Conservation (phyloP, 768 basidiomycete genomes). For the Saitozyma sp. region DNA sequence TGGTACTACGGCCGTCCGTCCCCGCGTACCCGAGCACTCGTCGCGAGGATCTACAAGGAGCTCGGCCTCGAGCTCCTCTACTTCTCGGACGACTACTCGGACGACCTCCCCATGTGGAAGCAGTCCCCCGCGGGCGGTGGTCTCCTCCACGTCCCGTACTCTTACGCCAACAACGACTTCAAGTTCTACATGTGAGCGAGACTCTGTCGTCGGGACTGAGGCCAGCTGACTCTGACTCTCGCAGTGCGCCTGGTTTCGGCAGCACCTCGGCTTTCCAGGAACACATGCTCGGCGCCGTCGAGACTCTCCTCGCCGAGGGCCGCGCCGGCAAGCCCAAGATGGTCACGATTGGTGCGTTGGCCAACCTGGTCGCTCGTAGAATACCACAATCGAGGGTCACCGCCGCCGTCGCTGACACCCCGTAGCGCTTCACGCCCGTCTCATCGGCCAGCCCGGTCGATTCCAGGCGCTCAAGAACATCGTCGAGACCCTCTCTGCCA, state of each 20-base stretch:
- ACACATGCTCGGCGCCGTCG: conserved; percentile 8
- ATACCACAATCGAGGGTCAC: too few relatives aligned
- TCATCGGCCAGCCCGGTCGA: conserved; percentile 16
- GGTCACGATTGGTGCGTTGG: conserved; percentile 14
- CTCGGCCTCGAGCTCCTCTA: conserved; percentile 11
- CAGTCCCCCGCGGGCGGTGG: conserved; percentile 10
- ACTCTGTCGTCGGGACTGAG: background rate
- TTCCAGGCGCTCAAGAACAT: conserved; percentile 14
- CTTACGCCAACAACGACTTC: conserved; percentile 18
- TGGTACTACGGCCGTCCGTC: conserved; percentile 25
- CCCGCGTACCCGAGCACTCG: conserved; percentile 9
- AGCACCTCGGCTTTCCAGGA: conserved; percentile 9
- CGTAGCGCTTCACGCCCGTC: conserved; percentile 9
- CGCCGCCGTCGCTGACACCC: background rate
- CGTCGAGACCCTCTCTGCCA: conserved; percentile 6
- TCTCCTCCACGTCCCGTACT: conserved; percentile 17
- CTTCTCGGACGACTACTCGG: conserved; percentile 19
- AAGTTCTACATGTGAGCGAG: conserved; percentile 17
- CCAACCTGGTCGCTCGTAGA: too few relatives aligned
- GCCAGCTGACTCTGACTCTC: conserved; percentile 2
- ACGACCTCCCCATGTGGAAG: conserved; percentile 20
- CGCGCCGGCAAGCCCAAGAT: conserved; percentile 10
- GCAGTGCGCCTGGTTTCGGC: conserved; percentile 6
- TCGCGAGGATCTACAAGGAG: conserved; percentile 21
- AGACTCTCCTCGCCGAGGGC: conserved; percentile 8